Evolutionary conservation across 768 basidiomycete species (phyloP).

Genomic region (Glaciozyma martinii): DNA sequence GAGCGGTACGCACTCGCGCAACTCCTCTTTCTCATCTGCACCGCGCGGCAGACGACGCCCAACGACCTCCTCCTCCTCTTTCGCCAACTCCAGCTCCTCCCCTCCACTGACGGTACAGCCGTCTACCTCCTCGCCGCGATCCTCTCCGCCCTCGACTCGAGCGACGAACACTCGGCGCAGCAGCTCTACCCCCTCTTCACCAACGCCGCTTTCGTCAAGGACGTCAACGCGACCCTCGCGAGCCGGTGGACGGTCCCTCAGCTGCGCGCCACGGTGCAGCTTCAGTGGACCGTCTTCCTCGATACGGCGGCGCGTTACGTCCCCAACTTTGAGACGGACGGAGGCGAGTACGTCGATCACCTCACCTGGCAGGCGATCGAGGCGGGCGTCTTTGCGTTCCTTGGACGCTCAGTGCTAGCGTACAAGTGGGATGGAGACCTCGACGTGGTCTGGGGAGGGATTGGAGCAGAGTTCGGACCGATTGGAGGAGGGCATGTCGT

Average conservation of each 20-base stretch:
- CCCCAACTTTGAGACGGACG: constrained; percentile 57
- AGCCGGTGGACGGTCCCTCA: constrained; percentile 41
- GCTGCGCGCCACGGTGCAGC: constrained; percentile 61
- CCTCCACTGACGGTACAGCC: constrained; percentile 59
- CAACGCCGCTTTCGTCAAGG: constrained; percentile 20
- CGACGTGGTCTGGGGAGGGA: constrained; percentile 36
- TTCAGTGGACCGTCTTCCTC: constrained; percentile 82
- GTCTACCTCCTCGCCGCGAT: constrained; percentile 56
- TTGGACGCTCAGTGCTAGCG: constrained; percentile 54
- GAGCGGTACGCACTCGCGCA: constrained; percentile 29
- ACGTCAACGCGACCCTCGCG: constrained; percentile 16
- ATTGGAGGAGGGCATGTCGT: constrained; percentile 25
- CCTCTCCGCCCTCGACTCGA: constrained; percentile 55
- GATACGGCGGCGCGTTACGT: constrained; percentile 62
- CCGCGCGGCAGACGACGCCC: constrained; percentile 13
- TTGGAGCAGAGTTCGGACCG: constrained; percentile 8
- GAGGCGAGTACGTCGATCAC: constrained; percentile 62
- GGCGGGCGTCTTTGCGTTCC: constrained; percentile 67
- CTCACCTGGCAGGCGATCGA: constrained; percentile 77
- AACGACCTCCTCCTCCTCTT: constrained; percentile 27
- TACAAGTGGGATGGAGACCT: constrained; percentile 47
- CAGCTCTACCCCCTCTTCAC: constrained; percentile 23
- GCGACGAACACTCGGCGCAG: constrained; percentile 42
- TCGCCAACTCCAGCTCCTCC: constrained; percentile 26
- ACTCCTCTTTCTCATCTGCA: constrained; percentile 30